Base-by-base conservation (phyloP, 225 moss, liverwort and hornwort genomes). In the Marchantia polymorpha region DNA sequence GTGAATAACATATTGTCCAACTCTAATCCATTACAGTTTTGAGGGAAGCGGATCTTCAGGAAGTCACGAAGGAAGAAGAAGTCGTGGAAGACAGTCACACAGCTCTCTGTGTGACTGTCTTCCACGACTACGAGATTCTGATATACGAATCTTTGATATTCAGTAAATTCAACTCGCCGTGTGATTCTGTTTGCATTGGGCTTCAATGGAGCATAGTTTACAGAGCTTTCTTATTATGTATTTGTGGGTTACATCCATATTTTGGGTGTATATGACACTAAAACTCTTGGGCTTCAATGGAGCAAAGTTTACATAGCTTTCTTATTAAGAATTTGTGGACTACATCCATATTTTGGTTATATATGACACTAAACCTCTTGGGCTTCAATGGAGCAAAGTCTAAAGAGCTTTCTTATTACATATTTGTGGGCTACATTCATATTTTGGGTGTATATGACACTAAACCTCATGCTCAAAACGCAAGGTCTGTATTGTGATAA, bases 71-170 rank as follows among this genome's bases (percentile, higher is more conserved):
- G 72, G 72, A n/a, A n/a, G n/a, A n/a, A n/a, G n/a, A n/a, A n/a
- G n/a, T n/a, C n/a, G n/a, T n/a, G n/a, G n/a, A n/a, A n/a, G n/a
- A n/a, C n/a, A n/a, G n/a, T n/a, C n/a, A n/a, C n/a, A n/a, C n/a
- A n/a, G n/a, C n/a, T n/a, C n/a, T n/a, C n/a, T 72, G 72, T 46
- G 27, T 53, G 19, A 59, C 58, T 58, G 31, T 59, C 75, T 31
- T 8, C 60, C 39, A 75, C 75, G 75, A 75, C 46, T 75, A 75
- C 22, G 31, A 55, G 58, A 75, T 75, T 75, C 30, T 58, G 39
- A 75, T 75, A 59, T 75, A 75, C 75, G 59, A 75, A 74, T 59
- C 60, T 75, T 75, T 75, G 58, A 75, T 75, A 75, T 59, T 12
- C 39, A 59, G 22, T 59, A 39, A 75, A 75, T 59, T 59, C 19